phyloP scores from a whole-genome alignment of 1,284 basidiomycete species.

The Boletus smithii region DNA sequence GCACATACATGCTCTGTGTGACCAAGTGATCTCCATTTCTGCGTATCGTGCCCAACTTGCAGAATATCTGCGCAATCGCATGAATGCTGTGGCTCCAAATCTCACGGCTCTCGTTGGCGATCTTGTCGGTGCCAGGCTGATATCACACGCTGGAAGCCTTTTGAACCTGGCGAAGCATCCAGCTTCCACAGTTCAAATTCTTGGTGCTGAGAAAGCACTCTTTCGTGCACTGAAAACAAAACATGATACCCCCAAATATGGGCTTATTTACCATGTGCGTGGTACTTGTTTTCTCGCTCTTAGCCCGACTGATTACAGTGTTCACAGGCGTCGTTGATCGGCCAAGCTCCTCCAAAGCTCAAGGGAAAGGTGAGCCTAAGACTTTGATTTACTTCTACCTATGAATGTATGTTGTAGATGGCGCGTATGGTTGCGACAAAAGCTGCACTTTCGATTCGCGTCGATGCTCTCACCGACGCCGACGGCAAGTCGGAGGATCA shows the following conservation, averaged over 20 bases:
- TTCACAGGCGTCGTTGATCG: conserved; percentile 83
- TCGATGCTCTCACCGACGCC: conserved; percentile 91
- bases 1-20: conserved; percentile 93
- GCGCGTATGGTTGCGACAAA: conserved; percentile 99
- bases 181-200: conserved; percentile 96
- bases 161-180: conserved; percentile 95
- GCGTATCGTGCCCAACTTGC: conserved; percentile 92
- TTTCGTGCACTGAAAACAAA: conserved; percentile 99
- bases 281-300: background rate
- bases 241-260: conserved; percentile 98
- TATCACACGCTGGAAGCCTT: conserved; percentile 95
- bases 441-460: conserved; percentile 92
- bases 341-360: conserved; percentile 95
- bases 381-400: background rate
- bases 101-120: conserved; percentile 95
- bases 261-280: conserved; percentile 91
- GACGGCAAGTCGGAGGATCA: conserved; percentile 84
- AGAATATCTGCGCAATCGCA: conserved; percentile 94
- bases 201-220: conserved; percentile 97
- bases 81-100: conserved; percentile 97
- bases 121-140: conserved; percentile 92
- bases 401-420: conserved; percentile 57
- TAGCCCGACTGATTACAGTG: conserved; percentile 4
- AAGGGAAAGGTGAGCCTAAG: conserved; percentile 81
- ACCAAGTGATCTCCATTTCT: conserved; percentile 96